These are phyloP conservation scores for Colletotrichum limetticola DNA, from an alignment of 2,329 filamentous ascomycete species.

Conservation along the genomic window DNA sequence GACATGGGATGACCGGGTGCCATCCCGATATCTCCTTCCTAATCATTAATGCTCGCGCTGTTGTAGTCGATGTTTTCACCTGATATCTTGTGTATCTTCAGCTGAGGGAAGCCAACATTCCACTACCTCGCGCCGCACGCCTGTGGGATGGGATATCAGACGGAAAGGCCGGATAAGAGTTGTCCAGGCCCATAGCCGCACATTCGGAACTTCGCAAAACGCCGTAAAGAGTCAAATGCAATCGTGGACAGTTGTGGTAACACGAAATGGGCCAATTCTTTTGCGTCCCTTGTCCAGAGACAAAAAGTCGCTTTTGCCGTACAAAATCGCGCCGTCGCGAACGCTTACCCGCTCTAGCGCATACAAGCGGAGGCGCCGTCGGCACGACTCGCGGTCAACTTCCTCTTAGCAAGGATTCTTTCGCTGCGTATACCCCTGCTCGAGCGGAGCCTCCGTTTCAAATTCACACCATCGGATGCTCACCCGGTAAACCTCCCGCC, in stretches of 20 bases:
- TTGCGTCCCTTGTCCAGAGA: not conserved
- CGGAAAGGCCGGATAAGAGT: not conserved
- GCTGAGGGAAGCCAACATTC: not conserved
- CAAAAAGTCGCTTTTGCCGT: not conserved
- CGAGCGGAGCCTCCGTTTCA: conserved; percentile 20
- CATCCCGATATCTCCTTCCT: not conserved
- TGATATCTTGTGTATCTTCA: not conserved
- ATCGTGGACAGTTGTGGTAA: not conserved
- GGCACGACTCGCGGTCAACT: conserved; percentile 27
- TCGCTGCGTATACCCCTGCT: conserved; percentile 2
- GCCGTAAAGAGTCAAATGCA: not conserved
- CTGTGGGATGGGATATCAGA: not conserved
- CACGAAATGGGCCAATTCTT: not conserved
- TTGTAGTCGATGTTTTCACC: not conserved
- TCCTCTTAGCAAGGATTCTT: conserved; percentile 1
- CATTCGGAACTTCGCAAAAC: not conserved
- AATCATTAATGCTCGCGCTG: not conserved
- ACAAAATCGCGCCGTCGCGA: not conserved
- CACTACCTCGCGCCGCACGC: not conserved
- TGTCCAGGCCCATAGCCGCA: not conserved
- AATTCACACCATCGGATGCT: conserved; percentile 23
- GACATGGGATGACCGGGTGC: not conserved
- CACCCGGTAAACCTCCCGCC: not conserved
- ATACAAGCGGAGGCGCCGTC: conserved; percentile 15
- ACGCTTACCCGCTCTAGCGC: not conserved